Percentiles rank a stretch among this genome's conserved stretches.
Conservation (phyloP, 2,329 filamentous ascomycete species). For the Ceratocystiopsis sp. region DNA sequence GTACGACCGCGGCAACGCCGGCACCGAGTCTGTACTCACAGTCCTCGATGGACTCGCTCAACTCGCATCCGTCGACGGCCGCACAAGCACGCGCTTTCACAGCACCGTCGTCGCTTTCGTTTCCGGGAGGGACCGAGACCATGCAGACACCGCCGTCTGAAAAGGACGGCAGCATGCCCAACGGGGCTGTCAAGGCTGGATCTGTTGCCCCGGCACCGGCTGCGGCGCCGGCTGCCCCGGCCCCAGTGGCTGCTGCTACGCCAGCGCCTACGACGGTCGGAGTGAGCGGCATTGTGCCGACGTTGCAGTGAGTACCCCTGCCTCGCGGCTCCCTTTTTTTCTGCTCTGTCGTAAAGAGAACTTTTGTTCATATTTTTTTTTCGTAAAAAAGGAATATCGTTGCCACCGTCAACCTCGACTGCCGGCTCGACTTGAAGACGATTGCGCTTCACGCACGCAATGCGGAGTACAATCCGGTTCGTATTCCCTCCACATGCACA, state of each 20-base stretch:
- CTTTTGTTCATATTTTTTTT: conserved; percentile 9
- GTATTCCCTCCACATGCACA: conserved; percentile 6
- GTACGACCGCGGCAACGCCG: conserved; percentile 6
- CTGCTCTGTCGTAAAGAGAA: conserved; percentile 8
- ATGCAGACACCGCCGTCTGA: conserved; percentile 10
- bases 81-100: conserved; percentile 93
- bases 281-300: conserved; percentile 82
- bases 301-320: conserved; percentile 59
- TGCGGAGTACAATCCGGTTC: conserved; percentile 79
- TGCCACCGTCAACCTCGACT: conserved; percentile 96
- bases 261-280: conserved; percentile 72
- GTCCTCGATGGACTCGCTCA: conserved; percentile 62
- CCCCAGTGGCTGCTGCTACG: conserved; percentile 45
- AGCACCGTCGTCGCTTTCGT: conserved; percentile 79
- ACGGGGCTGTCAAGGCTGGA: conserved; percentile 7
- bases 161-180: conserved; percentile 9
- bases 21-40: conserved; percentile 9
- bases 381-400: conserved; percentile 73
- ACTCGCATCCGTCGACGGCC: conserved; percentile 81
- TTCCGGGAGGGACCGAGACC: conserved; percentile 40
- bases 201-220: conserved; percentile 7
- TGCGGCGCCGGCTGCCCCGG: conserved; percentile 4
- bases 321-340: not conserved
- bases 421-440: conserved; percentile 94
- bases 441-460: conserved; percentile 97